phyloP scores from a whole-genome alignment of 2,329 filamentous ascomycete genomes.

The Alternaria burnsii region DNA sequence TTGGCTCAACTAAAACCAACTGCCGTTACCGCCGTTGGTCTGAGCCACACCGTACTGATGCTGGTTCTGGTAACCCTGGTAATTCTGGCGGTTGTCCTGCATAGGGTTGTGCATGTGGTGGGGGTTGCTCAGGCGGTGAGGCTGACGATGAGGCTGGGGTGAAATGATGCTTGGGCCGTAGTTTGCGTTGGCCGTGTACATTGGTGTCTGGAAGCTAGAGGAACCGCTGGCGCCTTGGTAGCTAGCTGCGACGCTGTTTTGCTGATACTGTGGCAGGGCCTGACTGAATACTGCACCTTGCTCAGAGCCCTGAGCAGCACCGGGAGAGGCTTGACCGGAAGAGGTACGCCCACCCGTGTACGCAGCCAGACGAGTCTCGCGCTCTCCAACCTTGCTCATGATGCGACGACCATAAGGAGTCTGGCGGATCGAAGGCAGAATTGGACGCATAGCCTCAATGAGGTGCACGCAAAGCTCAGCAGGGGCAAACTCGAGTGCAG shows the following conservation, averaged over 20 bases:
- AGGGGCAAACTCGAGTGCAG: slow-evolving; percentile 64
- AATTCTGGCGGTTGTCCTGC: slow-evolving; percentile 49
- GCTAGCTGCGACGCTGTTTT: slow-evolving; percentile 15
- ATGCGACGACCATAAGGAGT: slow-evolving; percentile 96
- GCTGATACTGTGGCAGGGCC: slow-evolving; percentile 17
- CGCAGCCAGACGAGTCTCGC: slow-evolving; percentile 54
- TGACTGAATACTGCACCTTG: slow-evolving; percentile 30
- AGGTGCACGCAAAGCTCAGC: slow-evolving; percentile 61
- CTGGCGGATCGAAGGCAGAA: slow-evolving; percentile 83
- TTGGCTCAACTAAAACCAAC: slow-evolving; percentile 17
- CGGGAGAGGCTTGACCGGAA: slow-evolving; percentile 40
- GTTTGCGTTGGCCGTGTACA: slow-evolving; percentile 44
- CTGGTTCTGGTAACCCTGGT: slow-evolving; percentile 51
- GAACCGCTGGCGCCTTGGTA: slow-evolving; percentile 27
- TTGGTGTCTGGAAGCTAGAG: slow-evolving; percentile 38
- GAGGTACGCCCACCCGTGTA: slow-evolving; percentile 37
- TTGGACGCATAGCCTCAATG: slow-evolving; percentile 84
- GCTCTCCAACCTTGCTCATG: slow-evolving; percentile 79
- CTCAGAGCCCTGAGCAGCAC: slow-evolving; percentile 37
- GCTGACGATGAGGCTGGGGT: slow-evolving; percentile 45
- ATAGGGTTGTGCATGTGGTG: slow-evolving; percentile 49
- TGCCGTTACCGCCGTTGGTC: slow-evolving; percentile 11
- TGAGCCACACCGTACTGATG: slow-evolving; percentile 45
- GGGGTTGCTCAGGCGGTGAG: slow-evolving; percentile 50
- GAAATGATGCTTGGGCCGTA: slow-evolving; percentile 49